Evolutionary conservation across 2,329 filamentous ascomycete species (phyloP), one percentile per base, ranked within the genome.

Genomic region (Fusarium caatingaense): DNA sequence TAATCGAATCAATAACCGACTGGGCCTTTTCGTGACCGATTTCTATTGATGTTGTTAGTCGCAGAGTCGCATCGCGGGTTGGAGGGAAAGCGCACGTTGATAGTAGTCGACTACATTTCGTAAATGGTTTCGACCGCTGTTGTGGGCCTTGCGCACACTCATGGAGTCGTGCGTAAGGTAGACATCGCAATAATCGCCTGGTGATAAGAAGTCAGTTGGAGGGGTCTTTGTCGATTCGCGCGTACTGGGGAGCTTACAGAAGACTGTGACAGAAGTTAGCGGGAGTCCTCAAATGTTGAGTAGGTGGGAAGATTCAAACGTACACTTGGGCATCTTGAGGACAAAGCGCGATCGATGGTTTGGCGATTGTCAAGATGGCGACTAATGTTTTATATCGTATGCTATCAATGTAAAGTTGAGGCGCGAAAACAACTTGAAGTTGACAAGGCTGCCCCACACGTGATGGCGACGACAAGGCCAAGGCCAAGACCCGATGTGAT

Each of bases 91-190:
- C 86, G 63, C 82, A 94, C 92, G 94, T 84, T 98, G 94, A 82
- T 99, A 99, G 84, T 99, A 99, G 79, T 98, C 94, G 76, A 98
- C 92, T 30, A 99, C 96, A 81, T 99, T 99, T 78, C 96, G 93
- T 69, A 99, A 84, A 79, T 99, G 96, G 84, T 99, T 99, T 76
- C 95, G 90, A 68, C 96, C 96, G 79, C 90, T 92, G 86, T 99
- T 99, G 83, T 99, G 96, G 51, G 96, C 96, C 85, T 98, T 98
- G 76, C 96, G 94, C 83, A 99, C 96, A 83, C 94, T 97, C 95
- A 98, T 98, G 47, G 94, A 97, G 87, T 99, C 96, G 88, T 99
- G 96, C 74, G 96, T 99, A 76, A 99, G 92, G 88, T 99, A 99
- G 82, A 99, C 96, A 92, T 99, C 96, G 88, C 96, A 99, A 83